phyloP scores from a whole-genome alignment of 192 early-diverging fungal genomes.

The Entomortierella chlamydospora region DNA sequence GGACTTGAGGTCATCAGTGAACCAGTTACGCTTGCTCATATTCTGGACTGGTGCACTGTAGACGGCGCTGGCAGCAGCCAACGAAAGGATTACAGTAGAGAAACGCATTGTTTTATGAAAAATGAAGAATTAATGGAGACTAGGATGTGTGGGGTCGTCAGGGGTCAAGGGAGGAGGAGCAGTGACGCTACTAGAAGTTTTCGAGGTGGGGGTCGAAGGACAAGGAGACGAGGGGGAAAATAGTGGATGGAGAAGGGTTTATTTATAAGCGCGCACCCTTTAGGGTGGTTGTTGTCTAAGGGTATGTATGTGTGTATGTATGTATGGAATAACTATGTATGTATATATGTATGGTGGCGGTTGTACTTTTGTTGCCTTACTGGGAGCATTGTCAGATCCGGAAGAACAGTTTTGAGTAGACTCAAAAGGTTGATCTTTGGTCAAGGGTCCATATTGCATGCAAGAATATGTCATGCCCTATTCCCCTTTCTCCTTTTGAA shows the following conservation, averaged over 20 bases:
- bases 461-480: too few relatives aligned
- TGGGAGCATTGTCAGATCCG: too few relatives aligned
- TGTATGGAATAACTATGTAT: too few relatives aligned
- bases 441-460: too few relatives aligned
- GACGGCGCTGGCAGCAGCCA: neutral
- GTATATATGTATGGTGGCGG: too few relatives aligned
- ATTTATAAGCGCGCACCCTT: neutral
- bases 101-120: constrained; percentile 2
- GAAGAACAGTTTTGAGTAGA: too few relatives aligned
- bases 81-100: constrained; percentile 15
- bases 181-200: too few relatives aligned
- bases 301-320: too few relatives aligned
- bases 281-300: neutral
- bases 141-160: neutral
- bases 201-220: neutral
- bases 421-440: too few relatives aligned
- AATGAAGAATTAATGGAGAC: neutral
- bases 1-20: constrained; percentile 14
- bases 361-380: too few relatives aligned
- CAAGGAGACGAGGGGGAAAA: neutral
- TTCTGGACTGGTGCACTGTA: neutral
- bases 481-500: too few relatives aligned
- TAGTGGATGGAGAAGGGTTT: neutral
- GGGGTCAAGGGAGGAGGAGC: neutral
- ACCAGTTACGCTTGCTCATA: constrained; percentile 25